Conservation (phyloP, 306 rosid genomes). For the Arachis hypogaea region DNA sequence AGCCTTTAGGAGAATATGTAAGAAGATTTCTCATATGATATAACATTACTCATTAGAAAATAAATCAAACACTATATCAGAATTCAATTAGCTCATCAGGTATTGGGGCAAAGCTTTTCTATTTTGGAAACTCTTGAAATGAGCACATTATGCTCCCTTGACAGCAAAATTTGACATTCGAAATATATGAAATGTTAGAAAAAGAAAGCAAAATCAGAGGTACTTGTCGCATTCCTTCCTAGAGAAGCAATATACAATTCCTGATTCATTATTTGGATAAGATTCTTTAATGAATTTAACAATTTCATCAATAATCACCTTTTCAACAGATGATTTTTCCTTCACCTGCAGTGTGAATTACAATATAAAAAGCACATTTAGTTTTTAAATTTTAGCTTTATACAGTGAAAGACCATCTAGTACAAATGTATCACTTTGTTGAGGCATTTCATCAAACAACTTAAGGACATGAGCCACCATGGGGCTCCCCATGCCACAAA, state of each 20-base stretch:
- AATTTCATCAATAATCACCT: constrained; percentile 81
- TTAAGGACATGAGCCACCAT: too few species aligned
- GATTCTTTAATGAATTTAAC: constrained; percentile 71
- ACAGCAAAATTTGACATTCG: constrained; percentile 25
- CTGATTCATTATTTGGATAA: constrained; percentile 79
- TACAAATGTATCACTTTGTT: too few species aligned
- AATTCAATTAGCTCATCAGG: constrained; percentile 1
- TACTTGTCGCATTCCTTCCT: constrained; percentile 97
- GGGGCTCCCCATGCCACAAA: too few species aligned
- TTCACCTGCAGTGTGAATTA: constrained; percentile 61
- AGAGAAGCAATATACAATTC: constrained; percentile 95
- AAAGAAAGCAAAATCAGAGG: constrained; percentile 33
- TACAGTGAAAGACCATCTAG: too few species aligned
- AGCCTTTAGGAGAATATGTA: too few species aligned
- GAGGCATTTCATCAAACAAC: too few species aligned
- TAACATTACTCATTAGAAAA: not conserved
- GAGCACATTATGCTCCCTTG: constrained; percentile 28
- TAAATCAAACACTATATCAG: constrained; percentile 13
- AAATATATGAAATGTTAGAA: constrained; percentile 24
- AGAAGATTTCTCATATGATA: too few species aligned
- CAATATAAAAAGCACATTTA: not conserved
- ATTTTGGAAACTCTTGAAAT: constrained; percentile 3
- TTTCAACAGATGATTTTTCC: constrained; percentile 85
- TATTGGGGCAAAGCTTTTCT: not conserved
- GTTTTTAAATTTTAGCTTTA: too few species aligned